Evolutionary conservation across 208 protist species (phyloP).

Genomic region (Leishmania braziliensis): DNA sequence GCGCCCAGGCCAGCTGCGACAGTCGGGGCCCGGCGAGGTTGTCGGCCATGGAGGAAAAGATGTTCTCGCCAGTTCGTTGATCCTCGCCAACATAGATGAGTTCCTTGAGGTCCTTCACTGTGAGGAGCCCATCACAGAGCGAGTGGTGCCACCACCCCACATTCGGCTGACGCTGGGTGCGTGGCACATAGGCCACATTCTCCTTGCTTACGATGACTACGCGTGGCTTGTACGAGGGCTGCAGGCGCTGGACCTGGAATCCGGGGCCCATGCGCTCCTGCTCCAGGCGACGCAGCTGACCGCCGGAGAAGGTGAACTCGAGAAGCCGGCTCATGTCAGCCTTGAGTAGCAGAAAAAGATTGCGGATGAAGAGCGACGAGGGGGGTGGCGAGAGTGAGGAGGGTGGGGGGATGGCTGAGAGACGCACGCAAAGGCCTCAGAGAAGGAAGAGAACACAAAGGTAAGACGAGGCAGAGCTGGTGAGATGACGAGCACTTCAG

Average conservation of each 20-base stretch:
- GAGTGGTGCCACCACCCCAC: slow-evolving; percentile 28
- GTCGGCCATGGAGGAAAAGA: slow-evolving; percentile 20
- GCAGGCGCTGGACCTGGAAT: slow-evolving; percentile 25
- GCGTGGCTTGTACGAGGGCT: slow-evolving; percentile 20
- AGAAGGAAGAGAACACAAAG: neutral
- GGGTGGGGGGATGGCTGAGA: neutral
- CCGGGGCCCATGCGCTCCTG: slow-evolving; percentile 20
- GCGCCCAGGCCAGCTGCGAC: slow-evolving; percentile 6
- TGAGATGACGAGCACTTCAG: neutral
- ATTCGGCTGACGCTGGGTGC: slow-evolving; percentile 10
- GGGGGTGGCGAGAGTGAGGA: neutral
- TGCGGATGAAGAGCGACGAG: neutral
- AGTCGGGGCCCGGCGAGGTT: slow-evolving; percentile 18
- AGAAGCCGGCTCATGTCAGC: slow-evolving; percentile 10
- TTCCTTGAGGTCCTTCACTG: slow-evolving; percentile 15
- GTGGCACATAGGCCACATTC: slow-evolving; percentile 6
- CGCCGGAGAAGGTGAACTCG: slow-evolving; percentile 12
- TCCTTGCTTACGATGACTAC: slow-evolving; percentile 17
- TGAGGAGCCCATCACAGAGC: slow-evolving; percentile 14
- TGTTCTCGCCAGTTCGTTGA: slow-evolving; percentile 7
- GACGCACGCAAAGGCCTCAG: neutral
- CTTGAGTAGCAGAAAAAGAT: neutral
- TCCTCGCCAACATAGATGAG: slow-evolving; percentile 27
- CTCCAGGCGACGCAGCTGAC: slow-evolving; percentile 16
- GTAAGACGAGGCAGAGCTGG: neutral